Evolutionary conservation across 441 rosid species (phyloP).

Genomic region (Isatis lusitanica): DNA sequence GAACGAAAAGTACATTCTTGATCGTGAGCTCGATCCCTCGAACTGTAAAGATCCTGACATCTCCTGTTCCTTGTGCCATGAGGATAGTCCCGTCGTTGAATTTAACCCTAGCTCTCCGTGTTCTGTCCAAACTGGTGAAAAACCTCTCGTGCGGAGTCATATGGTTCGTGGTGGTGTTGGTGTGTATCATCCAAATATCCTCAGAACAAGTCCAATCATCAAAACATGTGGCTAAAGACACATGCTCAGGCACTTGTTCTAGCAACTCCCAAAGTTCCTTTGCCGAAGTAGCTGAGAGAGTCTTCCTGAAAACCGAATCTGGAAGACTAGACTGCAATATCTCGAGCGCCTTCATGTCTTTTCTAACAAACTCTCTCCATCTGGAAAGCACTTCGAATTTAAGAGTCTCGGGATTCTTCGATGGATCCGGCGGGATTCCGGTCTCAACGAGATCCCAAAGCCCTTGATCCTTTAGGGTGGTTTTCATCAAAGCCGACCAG

Average conservation of each 20-base stretch:
- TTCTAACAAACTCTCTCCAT: neutral
- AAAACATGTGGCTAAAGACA: too few species aligned
- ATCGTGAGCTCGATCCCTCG: too few species aligned
- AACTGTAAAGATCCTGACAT: too few species aligned
- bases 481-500: neutral
- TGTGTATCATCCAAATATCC: too few species aligned
- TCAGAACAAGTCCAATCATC: too few species aligned
- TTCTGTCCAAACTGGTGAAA: too few species aligned
- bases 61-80: too few species aligned
- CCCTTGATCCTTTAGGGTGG: neutral
- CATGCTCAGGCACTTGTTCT: neutral
- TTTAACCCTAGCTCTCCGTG: too few species aligned
- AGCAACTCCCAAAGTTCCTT: neutral
- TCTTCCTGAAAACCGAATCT: neutral
- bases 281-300: neutral
- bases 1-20: too few species aligned
- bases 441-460: neutral
- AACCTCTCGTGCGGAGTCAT: too few species aligned
- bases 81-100: too few species aligned
- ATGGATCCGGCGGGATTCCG: conserved; percentile 5
- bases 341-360: conserved; percentile 14
- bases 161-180: too few species aligned
- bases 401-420: neutral
- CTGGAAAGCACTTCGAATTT: neutral
- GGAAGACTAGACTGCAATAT: neutral